These are phyloP conservation scores for Neurospora intermedia DNA, from an alignment of 495 filamentous ascomycete genomes.

Conservation along the genomic window DNA sequence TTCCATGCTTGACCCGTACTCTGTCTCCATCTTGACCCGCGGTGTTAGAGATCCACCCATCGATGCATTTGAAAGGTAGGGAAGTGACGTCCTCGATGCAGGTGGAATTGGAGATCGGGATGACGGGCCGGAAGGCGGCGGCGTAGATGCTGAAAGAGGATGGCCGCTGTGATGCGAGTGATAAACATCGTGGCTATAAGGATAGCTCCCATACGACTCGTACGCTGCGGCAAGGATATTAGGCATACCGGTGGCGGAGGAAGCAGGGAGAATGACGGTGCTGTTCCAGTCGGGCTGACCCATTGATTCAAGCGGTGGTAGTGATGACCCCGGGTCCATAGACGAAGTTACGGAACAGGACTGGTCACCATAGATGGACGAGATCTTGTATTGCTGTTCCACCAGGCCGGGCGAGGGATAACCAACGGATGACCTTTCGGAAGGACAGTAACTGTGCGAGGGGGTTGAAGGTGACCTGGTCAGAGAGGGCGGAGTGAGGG, in stretches of 20 bases:
- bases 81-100: slow-evolving; percentile 21
- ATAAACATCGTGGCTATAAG: slow-evolving; percentile 40
- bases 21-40: slow-evolving; percentile 43
- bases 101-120: slow-evolving; percentile 33
- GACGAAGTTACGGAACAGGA: slow-evolving; percentile 26
- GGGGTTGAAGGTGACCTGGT: slow-evolving; percentile 38
- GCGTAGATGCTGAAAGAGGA: slow-evolving; percentile 29
- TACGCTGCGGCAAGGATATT: slow-evolving; percentile 43
- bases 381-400: slow-evolving; percentile 37
- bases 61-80: slow-evolving; percentile 28
- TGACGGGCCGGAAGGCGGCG: slow-evolving; percentile 28
- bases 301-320: slow-evolving; percentile 34
- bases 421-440: slow-evolving; percentile 34
- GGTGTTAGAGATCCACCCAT: slow-evolving; percentile 26
- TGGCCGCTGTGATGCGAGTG: slow-evolving; percentile 32
- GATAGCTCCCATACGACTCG: slow-evolving; percentile 39
- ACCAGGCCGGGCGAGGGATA: slow-evolving; percentile 35
- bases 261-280: slow-evolving; percentile 26
- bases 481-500: slow-evolving; percentile 38
- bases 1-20: slow-evolving; percentile 31
- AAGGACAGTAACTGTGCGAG: slow-evolving; percentile 36
- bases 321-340: slow-evolving; percentile 30
- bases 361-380: slow-evolving; percentile 33
- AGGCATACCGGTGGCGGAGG: slow-evolving; percentile 31
- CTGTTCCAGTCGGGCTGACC: slow-evolving; percentile 32